Percentiles rank a stretch among this genome's conserved stretches.
phyloP scores from a whole-genome alignment of 2,329 filamentous ascomycete genomes.

The Sclerotinia spermophila region DNA sequence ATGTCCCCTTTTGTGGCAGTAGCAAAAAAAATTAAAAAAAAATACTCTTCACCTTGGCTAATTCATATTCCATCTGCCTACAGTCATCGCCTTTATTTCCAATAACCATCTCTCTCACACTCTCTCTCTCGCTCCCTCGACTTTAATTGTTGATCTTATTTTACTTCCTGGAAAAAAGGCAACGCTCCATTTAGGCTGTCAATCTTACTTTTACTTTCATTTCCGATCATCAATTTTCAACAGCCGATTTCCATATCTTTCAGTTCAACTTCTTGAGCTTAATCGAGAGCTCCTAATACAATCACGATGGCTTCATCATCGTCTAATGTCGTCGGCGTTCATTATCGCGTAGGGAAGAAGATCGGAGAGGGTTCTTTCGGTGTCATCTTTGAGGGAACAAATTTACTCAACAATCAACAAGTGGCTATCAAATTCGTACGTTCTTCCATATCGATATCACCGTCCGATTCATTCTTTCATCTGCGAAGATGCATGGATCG shows the following conservation, averaged over 20 bases:
- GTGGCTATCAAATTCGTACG: slow-evolving; percentile 98
- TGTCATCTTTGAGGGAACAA: slow-evolving; percentile 98
- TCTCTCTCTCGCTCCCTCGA: neutral
- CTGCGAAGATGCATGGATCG: neutral
- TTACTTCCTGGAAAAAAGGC: slow-evolving; percentile 21
- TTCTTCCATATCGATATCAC: slow-evolving; percentile 32
- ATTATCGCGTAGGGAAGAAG: slow-evolving; percentile 99
- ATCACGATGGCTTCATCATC: slow-evolving; percentile 37
- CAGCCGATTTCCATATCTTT: neutral
- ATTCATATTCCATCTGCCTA: slow-evolving; percentile 7
- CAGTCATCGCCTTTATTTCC: slow-evolving; percentile 30
- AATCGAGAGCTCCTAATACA: slow-evolving; percentile 24
- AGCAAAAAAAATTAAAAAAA: too few relatives aligned
- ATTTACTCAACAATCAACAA: slow-evolving; percentile 97
- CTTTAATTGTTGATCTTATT: slow-evolving; percentile 15
- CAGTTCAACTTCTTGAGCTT: slow-evolving; percentile 21
- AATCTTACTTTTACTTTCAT: slow-evolving; percentile 22
- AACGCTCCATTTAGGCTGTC: slow-evolving; percentile 18
- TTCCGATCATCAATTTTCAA: slow-evolving; percentile 7
- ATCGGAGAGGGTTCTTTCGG: slow-evolving; percentile 98
- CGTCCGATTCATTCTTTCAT: neutral
- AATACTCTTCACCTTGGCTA: neutral
- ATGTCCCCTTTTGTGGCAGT: slow-evolving; percentile 12
- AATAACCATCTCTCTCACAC: too few relatives aligned
- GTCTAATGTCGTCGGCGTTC: slow-evolving; percentile 96